Conservation (phyloP, 441 rosid species). For the Iberis amara region DNA sequence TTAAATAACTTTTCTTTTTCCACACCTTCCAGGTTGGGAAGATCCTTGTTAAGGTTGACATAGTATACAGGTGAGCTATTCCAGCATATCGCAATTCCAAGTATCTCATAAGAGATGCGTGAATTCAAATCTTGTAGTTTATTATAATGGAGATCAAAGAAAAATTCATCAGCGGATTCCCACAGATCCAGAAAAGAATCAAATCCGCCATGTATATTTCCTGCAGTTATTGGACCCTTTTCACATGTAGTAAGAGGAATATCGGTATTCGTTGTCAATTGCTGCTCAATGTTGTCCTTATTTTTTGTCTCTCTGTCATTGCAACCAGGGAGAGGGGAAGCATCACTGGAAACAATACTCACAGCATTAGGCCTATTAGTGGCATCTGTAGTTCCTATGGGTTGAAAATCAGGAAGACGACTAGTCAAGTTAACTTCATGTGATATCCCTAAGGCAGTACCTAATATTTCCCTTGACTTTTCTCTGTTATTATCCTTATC, state of each 20-base stretch:
- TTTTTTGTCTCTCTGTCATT: constrained; percentile 25
- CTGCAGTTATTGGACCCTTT: constrained; percentile 76
- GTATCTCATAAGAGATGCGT: constrained; percentile 56
- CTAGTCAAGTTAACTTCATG: constrained; percentile 33
- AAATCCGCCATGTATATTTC: constrained; percentile 62
- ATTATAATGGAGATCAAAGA: constrained; percentile 80
- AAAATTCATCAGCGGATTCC: constrained; percentile 59
- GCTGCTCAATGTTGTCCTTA: constrained; percentile 28
- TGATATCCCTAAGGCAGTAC: constrained; percentile 37
- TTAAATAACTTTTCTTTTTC: constrained; percentile 32
- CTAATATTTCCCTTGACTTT: constrained; percentile 31
- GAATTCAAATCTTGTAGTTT: constrained; percentile 49
- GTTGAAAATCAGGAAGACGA: constrained; percentile 31
- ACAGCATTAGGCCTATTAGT: constrained; percentile 24
- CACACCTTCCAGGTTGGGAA: constrained; percentile 41
- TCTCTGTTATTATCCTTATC: constrained; percentile 34
- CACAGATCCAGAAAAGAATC: constrained; percentile 87
- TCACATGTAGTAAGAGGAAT: constrained; percentile 33
- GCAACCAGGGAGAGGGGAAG: constrained; percentile 24
- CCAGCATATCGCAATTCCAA: constrained; percentile 95
- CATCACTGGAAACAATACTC: constrained; percentile 23
- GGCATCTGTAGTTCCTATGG: constrained; percentile 30
- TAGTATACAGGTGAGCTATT: constrained; percentile 79
- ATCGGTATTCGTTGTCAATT: constrained; percentile 25
- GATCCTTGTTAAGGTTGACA: constrained; percentile 74